phyloP scores from a whole-genome alignment of 2,329 filamentous ascomycete species.

The Taxawa tesnikishii region DNA sequence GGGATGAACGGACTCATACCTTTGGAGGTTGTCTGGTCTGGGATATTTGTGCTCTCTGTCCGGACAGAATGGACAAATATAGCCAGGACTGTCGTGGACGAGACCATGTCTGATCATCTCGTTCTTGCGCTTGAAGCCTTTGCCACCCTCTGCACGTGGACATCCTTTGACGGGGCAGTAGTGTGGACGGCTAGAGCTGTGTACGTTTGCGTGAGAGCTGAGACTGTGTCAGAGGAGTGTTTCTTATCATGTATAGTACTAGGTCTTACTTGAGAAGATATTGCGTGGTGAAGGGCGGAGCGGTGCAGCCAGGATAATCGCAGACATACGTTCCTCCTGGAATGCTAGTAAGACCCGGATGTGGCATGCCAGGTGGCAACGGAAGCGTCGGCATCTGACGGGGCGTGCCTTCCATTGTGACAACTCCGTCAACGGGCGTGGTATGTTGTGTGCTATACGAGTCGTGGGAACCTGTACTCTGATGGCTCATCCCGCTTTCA shows the following conservation, averaged over 20 bases:
- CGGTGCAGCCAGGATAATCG: conserved; percentile 51
- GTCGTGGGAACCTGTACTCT: conserved; percentile 16
- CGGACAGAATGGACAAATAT: conserved; percentile 91
- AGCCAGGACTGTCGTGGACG: conserved; percentile 88
- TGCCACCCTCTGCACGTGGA: conserved; percentile 46
- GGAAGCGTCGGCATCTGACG: conserved; percentile 17
- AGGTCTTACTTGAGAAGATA: conserved; percentile 57
- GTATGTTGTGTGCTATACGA: conserved; percentile 21
- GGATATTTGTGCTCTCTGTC: conserved; percentile 92
- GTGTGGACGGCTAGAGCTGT: conserved; percentile 50
- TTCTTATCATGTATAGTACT: background rate
- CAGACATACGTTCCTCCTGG: conserved; percentile 34
- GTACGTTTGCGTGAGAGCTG: conserved; percentile 60
- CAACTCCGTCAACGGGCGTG: conserved; percentile 21
- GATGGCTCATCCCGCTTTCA: conserved; percentile 15
- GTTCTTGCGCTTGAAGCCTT: conserved; percentile 57
- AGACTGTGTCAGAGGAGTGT: background rate
- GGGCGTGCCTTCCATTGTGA: conserved; percentile 15
- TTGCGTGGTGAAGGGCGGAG: conserved; percentile 63
- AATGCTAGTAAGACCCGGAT: conserved; percentile 1
- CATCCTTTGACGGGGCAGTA: conserved; percentile 50
- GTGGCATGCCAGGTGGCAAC: conserved; percentile 23
- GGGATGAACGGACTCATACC: too few relatives aligned
- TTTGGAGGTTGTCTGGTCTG: conserved; percentile 86
- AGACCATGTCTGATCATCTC: conserved; percentile 68